Conservation (phyloP, 2,329 filamentous ascomycete genomes). For the Coccinonectria pachysandricola region DNA sequence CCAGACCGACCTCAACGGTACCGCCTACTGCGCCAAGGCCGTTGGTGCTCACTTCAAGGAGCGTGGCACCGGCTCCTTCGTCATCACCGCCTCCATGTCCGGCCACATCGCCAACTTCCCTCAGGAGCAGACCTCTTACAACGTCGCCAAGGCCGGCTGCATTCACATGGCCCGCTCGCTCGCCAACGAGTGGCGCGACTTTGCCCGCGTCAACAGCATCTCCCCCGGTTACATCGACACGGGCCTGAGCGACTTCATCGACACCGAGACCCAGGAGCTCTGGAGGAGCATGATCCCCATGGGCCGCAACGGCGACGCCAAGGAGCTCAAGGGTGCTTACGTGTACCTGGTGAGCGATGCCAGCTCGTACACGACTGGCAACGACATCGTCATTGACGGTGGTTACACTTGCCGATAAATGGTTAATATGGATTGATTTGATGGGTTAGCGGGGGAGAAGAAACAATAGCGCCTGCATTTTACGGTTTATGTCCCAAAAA, state of each 20-base stretch:
- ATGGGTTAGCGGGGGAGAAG: too few species aligned
- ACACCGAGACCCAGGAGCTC: constrained; percentile 55
- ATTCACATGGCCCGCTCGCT: constrained; percentile 35
- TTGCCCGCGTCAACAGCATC: constrained; percentile 55
- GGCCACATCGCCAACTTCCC: constrained; percentile 63
- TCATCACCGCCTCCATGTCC: constrained; percentile 61
- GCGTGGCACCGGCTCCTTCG: constrained; percentile 52
- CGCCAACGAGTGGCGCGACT: constrained; percentile 59
- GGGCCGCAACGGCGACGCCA: constrained; percentile 54
- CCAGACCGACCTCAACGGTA: constrained; percentile 53
- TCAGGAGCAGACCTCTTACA: constrained; percentile 58
- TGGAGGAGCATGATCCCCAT: constrained; percentile 69
- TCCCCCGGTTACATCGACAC: constrained; percentile 61
- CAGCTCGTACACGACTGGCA: constrained; percentile 62
- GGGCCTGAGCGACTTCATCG: constrained; percentile 57
- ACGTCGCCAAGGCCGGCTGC: constrained; percentile 51
- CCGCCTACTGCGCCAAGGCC: constrained; percentile 56
- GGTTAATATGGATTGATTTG: too few species aligned
- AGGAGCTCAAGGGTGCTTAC: constrained; percentile 70
- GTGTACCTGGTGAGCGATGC: constrained; percentile 69
- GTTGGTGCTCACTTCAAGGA: constrained; percentile 55
- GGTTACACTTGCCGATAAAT: constrained; percentile 46
- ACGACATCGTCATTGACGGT: constrained; percentile 62
- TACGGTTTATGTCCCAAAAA: too few species aligned
- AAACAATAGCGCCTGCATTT: too few species aligned